These are phyloP conservation scores for Aquanectria penicillioides DNA, from an alignment of 2,329 filamentous ascomycete genomes.

Conservation along the genomic window DNA sequence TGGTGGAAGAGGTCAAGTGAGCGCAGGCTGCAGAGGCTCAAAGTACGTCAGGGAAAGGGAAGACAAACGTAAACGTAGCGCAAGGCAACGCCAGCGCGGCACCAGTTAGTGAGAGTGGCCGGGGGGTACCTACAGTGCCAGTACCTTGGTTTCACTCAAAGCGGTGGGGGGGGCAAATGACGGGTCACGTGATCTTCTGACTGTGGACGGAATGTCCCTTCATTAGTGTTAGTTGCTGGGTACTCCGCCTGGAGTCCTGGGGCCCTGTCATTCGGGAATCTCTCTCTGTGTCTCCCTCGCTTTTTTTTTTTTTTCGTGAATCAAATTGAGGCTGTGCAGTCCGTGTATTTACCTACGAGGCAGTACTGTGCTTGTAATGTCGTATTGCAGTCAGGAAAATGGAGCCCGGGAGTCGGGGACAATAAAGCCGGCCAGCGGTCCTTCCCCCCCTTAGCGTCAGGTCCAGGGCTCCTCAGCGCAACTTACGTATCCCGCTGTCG, in stretches of 20 bases:
- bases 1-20: conserved; percentile 44
- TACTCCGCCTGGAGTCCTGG: background rate
- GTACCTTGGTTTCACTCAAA: conserved; percentile 2
- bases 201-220: background rate
- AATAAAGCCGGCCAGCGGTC: background rate
- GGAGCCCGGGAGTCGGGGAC: conserved; percentile 7
- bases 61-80: conserved; percentile 46
- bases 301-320: too few species aligned
- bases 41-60: conserved; percentile 51
- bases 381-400: conserved; percentile 10
- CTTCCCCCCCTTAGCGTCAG: conserved; percentile 14
- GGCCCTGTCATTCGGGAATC: background rate
- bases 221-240: conserved; percentile 9
- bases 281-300: too few species aligned
- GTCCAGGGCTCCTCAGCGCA: background rate
- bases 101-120: conserved; percentile 17
- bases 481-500: conserved; percentile 1
- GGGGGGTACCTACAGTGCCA: conserved; percentile 18
- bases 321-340: conserved; percentile 10
- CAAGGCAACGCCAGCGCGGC: conserved; percentile 42
- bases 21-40: conserved; percentile 42
- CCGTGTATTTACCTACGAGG: background rate
- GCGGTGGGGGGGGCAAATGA: conserved; percentile 41
- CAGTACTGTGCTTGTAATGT: conserved; percentile 6
- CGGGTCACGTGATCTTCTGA: conserved; percentile 39